A percentile compares a stretch with the other conserved stretches of the same genome.
Evolutionary conservation across 2,329 filamentous ascomycete genomes (phyloP).

Genomic region (Fusarium sp.): DNA sequence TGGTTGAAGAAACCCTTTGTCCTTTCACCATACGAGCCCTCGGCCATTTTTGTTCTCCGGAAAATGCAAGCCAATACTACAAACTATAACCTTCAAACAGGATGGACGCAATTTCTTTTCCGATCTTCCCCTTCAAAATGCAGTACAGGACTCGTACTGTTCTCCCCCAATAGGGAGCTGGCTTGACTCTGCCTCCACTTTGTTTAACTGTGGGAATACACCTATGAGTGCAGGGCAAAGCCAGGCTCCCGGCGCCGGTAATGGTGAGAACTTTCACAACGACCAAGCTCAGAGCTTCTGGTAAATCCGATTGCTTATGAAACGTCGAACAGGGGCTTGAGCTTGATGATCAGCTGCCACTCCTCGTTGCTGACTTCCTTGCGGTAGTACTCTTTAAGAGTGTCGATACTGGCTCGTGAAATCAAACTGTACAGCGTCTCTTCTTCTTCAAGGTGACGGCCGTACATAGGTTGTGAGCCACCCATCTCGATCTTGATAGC

Average conservation of each 20-base stretch:
- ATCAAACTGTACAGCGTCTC: slow-evolving; percentile 90
- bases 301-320: slow-evolving; percentile 59
- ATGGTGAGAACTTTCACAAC: slow-evolving; percentile 1
- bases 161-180: slow-evolving; percentile 11
- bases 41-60: slow-evolving; percentile 13
- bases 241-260: slow-evolving; percentile 20
- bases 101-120: slow-evolving; percentile 29
- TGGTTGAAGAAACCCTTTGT: slow-evolving; percentile 1
- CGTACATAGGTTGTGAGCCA: slow-evolving; percentile 90
- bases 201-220: slow-evolving; percentile 5
- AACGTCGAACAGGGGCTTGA: slow-evolving; percentile 95
- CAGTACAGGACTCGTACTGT: slow-evolving; percentile 12
- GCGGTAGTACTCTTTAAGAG: slow-evolving; percentile 94
- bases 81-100: slow-evolving; percentile 16
- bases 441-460: slow-evolving; percentile 92
- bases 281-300: neutral
- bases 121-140: slow-evolving; percentile 10
- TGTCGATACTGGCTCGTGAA: slow-evolving; percentile 89
- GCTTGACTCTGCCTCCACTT: slow-evolving; percentile 1
- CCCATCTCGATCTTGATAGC: slow-evolving; percentile 98
- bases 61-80: slow-evolving; percentile 28
- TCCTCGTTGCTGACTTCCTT: slow-evolving; percentile 90
- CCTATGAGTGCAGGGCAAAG: neutral
- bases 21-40: slow-evolving; percentile 11
- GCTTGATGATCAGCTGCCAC: slow-evolving; percentile 93